A percentile compares a stretch with the other conserved stretches of the same genome.
Conservation (phyloP, 495 filamentous ascomycete genomes). For the Aspergillus coremiiformis region DNA sequence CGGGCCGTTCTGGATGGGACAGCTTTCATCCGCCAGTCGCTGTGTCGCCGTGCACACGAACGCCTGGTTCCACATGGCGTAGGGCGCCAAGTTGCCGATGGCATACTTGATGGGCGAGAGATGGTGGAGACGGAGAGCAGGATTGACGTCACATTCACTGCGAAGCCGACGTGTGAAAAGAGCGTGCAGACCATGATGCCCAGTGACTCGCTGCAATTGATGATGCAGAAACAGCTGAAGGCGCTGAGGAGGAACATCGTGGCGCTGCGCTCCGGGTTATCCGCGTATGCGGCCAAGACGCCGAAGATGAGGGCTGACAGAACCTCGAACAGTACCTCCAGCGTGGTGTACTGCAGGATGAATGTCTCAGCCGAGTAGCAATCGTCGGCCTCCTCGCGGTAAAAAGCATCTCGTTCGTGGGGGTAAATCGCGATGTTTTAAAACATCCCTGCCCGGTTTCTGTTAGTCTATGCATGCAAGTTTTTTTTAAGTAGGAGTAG, state of each 20-base stretch:
- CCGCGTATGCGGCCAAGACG: slow-evolving; percentile 46
- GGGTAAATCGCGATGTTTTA: slow-evolving; percentile 71
- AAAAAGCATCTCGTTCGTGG: slow-evolving; percentile 59
- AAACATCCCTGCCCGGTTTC: slow-evolving; percentile 49
- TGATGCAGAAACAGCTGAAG: slow-evolving; percentile 64
- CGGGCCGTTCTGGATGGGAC: slow-evolving; percentile 53
- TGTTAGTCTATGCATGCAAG: background rate
- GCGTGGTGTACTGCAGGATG: slow-evolving; percentile 55
- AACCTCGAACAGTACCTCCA: slow-evolving; percentile 65
- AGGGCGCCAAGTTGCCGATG: slow-evolving; percentile 54
- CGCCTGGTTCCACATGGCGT: slow-evolving; percentile 44
- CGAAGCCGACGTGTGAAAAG: slow-evolving; percentile 66
- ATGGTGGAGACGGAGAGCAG: slow-evolving; percentile 62
- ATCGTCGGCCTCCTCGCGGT: slow-evolving; percentile 60
- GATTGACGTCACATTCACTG: slow-evolving; percentile 59
- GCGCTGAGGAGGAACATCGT: slow-evolving; percentile 57
- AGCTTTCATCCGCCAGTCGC: slow-evolving; percentile 47
- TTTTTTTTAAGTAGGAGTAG: background rate
- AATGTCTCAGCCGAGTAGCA: slow-evolving; percentile 62
- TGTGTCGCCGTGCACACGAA: slow-evolving; percentile 55
- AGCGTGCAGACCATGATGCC: slow-evolving; percentile 75
- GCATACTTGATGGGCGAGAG: slow-evolving; percentile 63
- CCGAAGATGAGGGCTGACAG: slow-evolving; percentile 55
- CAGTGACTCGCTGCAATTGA: slow-evolving; percentile 64
- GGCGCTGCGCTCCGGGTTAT: slow-evolving; percentile 52